Evolutionary conservation across 768 basidiomycete species (phyloP).

Genomic region (Mycena rebaudengoi): DNA sequence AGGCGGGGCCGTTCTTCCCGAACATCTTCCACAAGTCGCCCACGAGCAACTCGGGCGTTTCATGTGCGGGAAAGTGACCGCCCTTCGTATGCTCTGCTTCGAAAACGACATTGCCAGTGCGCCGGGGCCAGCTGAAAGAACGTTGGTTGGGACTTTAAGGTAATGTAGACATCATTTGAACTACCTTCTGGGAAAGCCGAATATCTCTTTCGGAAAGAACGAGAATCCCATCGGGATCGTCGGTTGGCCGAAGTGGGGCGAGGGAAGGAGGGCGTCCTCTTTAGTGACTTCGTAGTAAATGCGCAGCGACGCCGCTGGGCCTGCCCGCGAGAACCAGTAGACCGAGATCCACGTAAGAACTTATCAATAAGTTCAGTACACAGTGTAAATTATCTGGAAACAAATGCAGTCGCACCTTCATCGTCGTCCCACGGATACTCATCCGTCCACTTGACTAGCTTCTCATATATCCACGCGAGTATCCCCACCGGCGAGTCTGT

Average conservation of each 20-base stretch:
- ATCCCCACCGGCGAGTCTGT: conserved; percentile 6
- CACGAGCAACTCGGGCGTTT: neutral
- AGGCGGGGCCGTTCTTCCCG: neutral
- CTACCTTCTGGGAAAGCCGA: neutral
- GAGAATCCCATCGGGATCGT: neutral
- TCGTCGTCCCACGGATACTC: conserved; percentile 9
- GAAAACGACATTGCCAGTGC: neutral
- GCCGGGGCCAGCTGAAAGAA: neutral
- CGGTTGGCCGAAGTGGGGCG: neutral
- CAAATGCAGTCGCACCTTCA: neutral
- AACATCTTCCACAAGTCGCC: conserved; percentile 6
- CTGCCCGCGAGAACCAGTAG: conserved; percentile 11
- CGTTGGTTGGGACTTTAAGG: neutral
- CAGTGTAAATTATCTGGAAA: neutral
- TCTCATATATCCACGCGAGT: conserved; percentile 14
- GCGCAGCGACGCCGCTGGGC: neutral
- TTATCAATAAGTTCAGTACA: neutral
- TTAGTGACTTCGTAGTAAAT: conserved; percentile 3
- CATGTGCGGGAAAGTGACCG: conserved; percentile 8
- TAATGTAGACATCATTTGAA: neutral
- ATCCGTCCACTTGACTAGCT: conserved; percentile 2
- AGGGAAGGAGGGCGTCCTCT: neutral
- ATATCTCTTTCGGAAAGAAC: neutral
- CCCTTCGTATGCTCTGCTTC: conserved; percentile 2
- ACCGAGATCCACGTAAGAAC: conserved; percentile 12